Conservation (phyloP, 768 basidiomycete genomes). For the Leccinum obscurum region DNA sequence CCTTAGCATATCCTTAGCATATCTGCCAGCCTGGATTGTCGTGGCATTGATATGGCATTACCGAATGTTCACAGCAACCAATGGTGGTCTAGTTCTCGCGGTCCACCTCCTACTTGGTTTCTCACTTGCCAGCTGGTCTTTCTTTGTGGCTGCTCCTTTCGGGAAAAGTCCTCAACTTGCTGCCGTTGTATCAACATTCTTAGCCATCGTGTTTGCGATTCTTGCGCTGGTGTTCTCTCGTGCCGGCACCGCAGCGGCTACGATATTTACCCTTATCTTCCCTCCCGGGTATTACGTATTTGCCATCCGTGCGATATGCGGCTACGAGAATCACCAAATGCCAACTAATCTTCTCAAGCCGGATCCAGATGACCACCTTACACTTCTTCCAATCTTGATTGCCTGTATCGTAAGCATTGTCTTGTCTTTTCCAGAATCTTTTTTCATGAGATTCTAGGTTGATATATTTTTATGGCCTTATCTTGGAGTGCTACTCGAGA, state of each 20-base stretch:
- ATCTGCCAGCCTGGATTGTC: slow-evolving; percentile 77
- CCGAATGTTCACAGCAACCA: slow-evolving; percentile 59
- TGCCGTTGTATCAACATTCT: slow-evolving; percentile 63
- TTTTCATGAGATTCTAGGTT: too few species aligned
- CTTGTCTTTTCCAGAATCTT: too few species aligned
- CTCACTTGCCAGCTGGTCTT: slow-evolving; percentile 67
- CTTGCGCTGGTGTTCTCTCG: slow-evolving; percentile 54
- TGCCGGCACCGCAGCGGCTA: slow-evolving; percentile 46
- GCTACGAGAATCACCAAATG: too few species aligned
- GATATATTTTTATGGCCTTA: too few species aligned
- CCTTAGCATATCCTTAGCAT: slow-evolving; percentile 59
- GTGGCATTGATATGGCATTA: slow-evolving; percentile 64
- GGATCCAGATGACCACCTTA: too few species aligned
- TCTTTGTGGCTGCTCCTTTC: slow-evolving; percentile 69
- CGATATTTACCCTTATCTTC: slow-evolving; percentile 42
- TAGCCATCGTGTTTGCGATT: slow-evolving; percentile 66
- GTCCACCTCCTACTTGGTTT: slow-evolving; percentile 69
- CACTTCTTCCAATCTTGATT: too few species aligned
- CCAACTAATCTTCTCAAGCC: too few species aligned
- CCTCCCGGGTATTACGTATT: too few species aligned
- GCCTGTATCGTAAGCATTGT: too few species aligned
- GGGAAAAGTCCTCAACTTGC: slow-evolving; percentile 73
- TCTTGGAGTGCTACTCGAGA: too few species aligned
- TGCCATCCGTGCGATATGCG: too few species aligned
- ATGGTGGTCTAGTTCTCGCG: slow-evolving; percentile 56